A percentile compares a stretch with the other conserved stretches of the same genome.
Conservation (phyloP, 805 yeast genomes). For the Jamesozyma rosinii region DNA sequence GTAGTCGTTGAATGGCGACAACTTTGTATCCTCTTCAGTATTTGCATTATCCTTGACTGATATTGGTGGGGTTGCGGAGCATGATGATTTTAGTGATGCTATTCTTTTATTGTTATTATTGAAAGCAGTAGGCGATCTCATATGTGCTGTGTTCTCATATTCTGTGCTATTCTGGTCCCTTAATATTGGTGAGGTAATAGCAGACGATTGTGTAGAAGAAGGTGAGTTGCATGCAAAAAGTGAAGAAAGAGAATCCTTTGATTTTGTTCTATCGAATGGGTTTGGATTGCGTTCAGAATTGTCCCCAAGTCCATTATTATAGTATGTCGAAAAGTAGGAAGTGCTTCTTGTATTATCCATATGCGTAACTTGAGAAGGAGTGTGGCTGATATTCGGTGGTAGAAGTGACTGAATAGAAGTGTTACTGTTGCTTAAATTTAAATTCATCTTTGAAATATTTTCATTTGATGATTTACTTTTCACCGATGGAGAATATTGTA, state of each 20-base stretch:
- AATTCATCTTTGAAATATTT: not conserved
- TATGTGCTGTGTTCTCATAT: not conserved
- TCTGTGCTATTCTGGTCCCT: not conserved
- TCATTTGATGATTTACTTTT: not conserved
- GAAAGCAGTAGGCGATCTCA: not conserved
- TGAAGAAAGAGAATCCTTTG: not conserved
- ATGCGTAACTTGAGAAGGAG: too few species aligned
- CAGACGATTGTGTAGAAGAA: not conserved
- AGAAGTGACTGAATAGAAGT: too few species aligned
- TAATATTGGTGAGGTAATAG: not conserved
- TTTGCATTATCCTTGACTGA: not conserved
- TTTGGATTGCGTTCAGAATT: not conserved
- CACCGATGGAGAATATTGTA: slow-evolving; percentile 27
- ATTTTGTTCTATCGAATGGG: not conserved
- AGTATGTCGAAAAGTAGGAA: not conserved
- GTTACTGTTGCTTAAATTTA: not conserved
- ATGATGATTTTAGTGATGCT: not conserved
- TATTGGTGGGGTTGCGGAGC: not conserved
- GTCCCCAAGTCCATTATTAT: not conserved
- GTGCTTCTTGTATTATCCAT: not conserved
- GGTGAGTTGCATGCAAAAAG: not conserved
- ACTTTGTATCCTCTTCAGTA: not conserved
- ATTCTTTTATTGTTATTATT: not conserved
- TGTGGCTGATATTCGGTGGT: too few species aligned
- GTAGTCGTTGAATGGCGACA: slow-evolving; percentile 40